Conservation (phyloP, 495 filamentous ascomycete genomes). For the Penicillium nucicola region DNA sequence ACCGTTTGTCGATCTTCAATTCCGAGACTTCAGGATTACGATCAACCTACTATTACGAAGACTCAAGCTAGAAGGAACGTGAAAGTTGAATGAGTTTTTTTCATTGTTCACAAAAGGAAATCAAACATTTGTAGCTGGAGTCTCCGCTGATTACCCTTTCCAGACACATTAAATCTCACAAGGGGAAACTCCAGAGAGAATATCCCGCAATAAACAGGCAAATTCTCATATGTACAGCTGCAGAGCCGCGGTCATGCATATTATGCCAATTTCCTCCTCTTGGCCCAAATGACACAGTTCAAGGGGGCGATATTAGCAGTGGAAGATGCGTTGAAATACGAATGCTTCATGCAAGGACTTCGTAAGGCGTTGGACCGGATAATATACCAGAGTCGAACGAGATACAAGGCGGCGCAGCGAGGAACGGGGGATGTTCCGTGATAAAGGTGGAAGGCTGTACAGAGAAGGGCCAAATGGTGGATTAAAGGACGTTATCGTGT, state of each 20-base stretch:
- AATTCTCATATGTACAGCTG: slow-evolving; percentile 39
- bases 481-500: slow-evolving; percentile 39
- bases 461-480: slow-evolving; percentile 26
- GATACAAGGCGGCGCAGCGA: slow-evolving; percentile 30
- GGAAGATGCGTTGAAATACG: slow-evolving; percentile 15
- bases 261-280: slow-evolving; percentile 7
- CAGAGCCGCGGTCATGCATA: slow-evolving; percentile 24
- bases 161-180: slow-evolving; percentile 27
- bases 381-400: slow-evolving; percentile 11
- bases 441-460: slow-evolving; percentile 24
- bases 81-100: slow-evolving; percentile 7
- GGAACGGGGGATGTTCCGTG: slow-evolving; percentile 8
- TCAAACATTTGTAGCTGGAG: slow-evolving; percentile 32
- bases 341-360: slow-evolving; percentile 5
- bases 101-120: slow-evolving; percentile 30
- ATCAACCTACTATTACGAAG: not conserved
- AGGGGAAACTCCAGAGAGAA: slow-evolving; percentile 15
- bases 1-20: slow-evolving; percentile 27
- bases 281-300: slow-evolving; percentile 10
- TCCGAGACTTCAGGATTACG: no score
- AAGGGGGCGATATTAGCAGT: slow-evolving; percentile 19
- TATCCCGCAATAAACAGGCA: slow-evolving; percentile 11
- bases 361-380: not conserved
- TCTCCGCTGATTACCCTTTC: slow-evolving; percentile 20
- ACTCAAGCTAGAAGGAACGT: no score